Base-by-base conservation (phyloP, 306 rosid species). In the Glycyrrhiza uralensis region DNA sequence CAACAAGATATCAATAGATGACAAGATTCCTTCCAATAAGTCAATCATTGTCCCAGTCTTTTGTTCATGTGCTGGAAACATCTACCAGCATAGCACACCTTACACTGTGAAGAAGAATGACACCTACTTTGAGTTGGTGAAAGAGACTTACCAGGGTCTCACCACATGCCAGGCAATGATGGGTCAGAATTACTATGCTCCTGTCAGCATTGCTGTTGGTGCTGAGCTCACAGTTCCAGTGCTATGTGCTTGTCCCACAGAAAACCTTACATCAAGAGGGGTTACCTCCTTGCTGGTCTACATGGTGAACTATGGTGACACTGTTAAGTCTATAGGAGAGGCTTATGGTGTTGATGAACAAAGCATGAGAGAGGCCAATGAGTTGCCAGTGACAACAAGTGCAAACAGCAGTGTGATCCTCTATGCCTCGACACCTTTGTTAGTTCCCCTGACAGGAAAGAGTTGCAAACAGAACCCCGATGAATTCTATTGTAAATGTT, bases 131-230 rank as follows among this genome's bases (percentile, higher is more conserved):
- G 4, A 4, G 5, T 58, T 74, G 38, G 85, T 75, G 0, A 41
- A 6, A 22, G 13, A 6, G 4, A 82, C 70, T 17, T 87, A 50
- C 79, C 87, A 83, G 76, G 83, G 92, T 50, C 78, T 87, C 28
- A 70, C 87, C 3, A 87, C 87, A 1, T 87, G 89, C n/a, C 87
- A 82, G 15, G 85, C 87, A 32, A 0, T 85, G 79, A 66, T 52
- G 41, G 72, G 85, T n/a, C 89, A 83, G 71, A 87, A 87, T 35
- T 80, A 82, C 35, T 87, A 85, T 26, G 46, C 82, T 1, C 20
- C 84, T 8, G 1, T 0, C 1, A 0, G 19, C 3, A 72, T 87
- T 74, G 9, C 77, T 18, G 19, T 75, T 15, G 89, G 77, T 20
- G 71, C 81, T 0, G 57, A 68, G 58, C 72, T 85, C 32, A 39